These are phyloP conservation scores for Alternaria sp. DNA, from an alignment of 2,329 filamentous ascomycete genomes.

Conservation along the genomic window DNA sequence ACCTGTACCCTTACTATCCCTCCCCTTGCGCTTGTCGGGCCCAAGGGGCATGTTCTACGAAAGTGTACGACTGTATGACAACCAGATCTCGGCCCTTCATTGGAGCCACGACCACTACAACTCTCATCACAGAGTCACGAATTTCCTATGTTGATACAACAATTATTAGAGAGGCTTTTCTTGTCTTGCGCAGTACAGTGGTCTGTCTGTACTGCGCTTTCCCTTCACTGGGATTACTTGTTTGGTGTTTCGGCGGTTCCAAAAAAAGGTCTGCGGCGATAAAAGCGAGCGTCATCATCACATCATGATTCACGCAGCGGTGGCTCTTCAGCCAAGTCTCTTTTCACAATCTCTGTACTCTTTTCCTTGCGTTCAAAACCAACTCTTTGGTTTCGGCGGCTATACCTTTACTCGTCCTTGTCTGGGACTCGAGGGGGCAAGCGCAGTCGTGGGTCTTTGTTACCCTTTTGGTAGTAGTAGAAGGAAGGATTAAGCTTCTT, in stretches of 20 bases:
- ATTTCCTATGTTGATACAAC: slow-evolving; percentile 41
- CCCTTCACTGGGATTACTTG: slow-evolving; percentile 29
- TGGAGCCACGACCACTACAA: slow-evolving; percentile 36
- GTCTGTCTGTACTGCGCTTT: slow-evolving; percentile 17
- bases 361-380: slow-evolving; percentile 29
- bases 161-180: slow-evolving; percentile 30
- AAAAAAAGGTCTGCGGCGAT: slow-evolving; percentile 14
- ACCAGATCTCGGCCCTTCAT: slow-evolving; percentile 28
- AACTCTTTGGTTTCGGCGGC: slow-evolving; percentile 40
- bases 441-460: slow-evolving; percentile 38
- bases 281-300: slow-evolving; percentile 31
- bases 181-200: slow-evolving; percentile 17
- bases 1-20: slow-evolving; percentile 41
- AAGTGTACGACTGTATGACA: slow-evolving; percentile 49
- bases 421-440: slow-evolving; percentile 34
- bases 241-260: slow-evolving; percentile 19
- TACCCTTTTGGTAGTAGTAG: slow-evolving; percentile 13
- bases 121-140: slow-evolving; percentile 40
- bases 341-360: slow-evolving; percentile 20
- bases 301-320: slow-evolving; percentile 33
- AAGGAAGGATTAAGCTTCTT: slow-evolving; percentile 9
- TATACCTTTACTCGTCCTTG: slow-evolving; percentile 35
- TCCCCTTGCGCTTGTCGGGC: slow-evolving; percentile 18
- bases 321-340: slow-evolving; percentile 42
- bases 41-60: slow-evolving; percentile 36